Evolutionary conservation across 805 yeast genomes (phyloP).

Genomic region (Schwanniomyces occidentalis): DNA sequence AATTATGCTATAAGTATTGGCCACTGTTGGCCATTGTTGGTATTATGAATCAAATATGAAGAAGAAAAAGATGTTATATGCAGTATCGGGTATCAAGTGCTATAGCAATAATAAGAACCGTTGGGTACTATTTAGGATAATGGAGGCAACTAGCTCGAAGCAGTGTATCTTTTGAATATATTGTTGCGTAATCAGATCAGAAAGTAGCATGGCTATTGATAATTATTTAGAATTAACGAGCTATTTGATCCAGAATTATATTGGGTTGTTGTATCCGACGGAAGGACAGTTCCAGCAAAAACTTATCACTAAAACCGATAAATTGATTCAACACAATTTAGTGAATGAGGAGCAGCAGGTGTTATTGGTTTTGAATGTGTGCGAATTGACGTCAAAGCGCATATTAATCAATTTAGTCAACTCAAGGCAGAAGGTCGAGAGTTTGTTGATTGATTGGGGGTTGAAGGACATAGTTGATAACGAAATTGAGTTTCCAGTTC

Average conservation of each 20-base stretch:
- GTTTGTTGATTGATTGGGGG: constrained; percentile 24
- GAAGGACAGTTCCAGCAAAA: constrained; percentile 8
- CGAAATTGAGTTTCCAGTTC: constrained; percentile 21
- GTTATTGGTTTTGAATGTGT: constrained; percentile 10
- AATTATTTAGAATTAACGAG: constrained; percentile 23
- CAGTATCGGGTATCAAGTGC: too few species aligned
- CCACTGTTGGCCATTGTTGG: too few species aligned
- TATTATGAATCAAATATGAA: too few species aligned
- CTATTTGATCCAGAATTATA: constrained; percentile 19
- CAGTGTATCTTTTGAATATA: too few species aligned
- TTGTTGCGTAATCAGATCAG: too few species aligned
- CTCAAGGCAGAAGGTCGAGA: constrained; percentile 15
- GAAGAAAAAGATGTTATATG: too few species aligned
- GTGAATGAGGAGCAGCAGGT: constrained; percentile 2
- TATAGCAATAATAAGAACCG: too few species aligned
- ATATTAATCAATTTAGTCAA: constrained; percentile 8
- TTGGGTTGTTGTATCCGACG: constrained; percentile 14
- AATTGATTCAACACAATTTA: constrained; percentile 15
- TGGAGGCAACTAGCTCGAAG: too few species aligned
- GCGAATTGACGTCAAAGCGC: constrained; percentile 4
- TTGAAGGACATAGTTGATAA: constrained; percentile 7
- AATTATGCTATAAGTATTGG: too few species aligned
- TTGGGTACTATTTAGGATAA: too few species aligned
- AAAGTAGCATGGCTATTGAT: constrained; percentile 12
- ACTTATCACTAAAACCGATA: constrained; percentile 4